Conservation (phyloP, 192 early-diverging fungal species). For the Coemansia sp. region DNA sequence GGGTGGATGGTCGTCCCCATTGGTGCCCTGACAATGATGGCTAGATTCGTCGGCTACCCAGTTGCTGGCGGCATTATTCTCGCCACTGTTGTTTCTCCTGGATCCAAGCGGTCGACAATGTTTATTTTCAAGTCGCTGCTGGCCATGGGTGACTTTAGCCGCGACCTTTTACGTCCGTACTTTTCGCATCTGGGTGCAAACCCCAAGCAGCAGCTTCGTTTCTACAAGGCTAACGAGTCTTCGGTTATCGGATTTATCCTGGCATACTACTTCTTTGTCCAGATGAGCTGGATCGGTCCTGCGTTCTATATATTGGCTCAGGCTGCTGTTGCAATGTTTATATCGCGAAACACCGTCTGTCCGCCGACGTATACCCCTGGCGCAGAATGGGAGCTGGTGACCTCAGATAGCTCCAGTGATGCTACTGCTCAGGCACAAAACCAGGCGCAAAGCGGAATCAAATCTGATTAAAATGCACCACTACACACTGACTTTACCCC, state of each 20-base stretch:
- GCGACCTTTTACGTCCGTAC: conserved; percentile 42
- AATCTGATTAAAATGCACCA: background rate
- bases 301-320: conserved; percentile 45
- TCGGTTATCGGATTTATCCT: conserved; percentile 39
- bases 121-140: conserved; percentile 50
- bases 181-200: conserved; percentile 42
- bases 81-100: conserved; percentile 24
- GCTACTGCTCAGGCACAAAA: background rate
- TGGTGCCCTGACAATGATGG: conserved; percentile 37
- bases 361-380: conserved; percentile 34
- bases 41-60: conserved; percentile 44
- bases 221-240: conserved; percentile 40
- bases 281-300: conserved; percentile 49
- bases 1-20: conserved; percentile 45
- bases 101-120: conserved; percentile 20
- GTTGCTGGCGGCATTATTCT: conserved; percentile 19
- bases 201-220: conserved; percentile 37
- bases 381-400: conserved; percentile 22
- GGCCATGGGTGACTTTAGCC: conserved; percentile 46
- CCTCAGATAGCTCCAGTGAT: too few relatives aligned
- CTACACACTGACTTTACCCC: background rate
- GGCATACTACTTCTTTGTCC: conserved; percentile 44
- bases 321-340: conserved; percentile 44
- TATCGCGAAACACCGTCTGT: conserved; percentile 20
- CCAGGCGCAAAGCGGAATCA: background rate